Evolutionary conservation across 805 yeast species (phyloP), one percentile per base, ranked within the genome.

Genomic region (Lachancea mirantina): DNA sequence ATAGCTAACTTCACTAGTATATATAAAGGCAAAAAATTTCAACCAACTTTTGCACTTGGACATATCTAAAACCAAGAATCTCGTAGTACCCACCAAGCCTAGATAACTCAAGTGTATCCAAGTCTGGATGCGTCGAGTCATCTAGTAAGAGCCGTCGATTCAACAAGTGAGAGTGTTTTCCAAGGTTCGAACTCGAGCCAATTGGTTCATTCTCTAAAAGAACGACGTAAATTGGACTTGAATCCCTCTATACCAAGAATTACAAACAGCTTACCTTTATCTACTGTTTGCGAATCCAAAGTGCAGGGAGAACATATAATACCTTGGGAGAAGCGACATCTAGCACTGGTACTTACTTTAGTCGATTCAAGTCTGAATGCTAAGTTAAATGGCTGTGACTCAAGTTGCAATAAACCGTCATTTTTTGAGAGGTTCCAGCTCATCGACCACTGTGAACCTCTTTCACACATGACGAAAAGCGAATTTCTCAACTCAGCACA

Each of bases 361-460:
- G 8, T 19, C 10, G 10, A 19, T 19, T 19, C 10, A 19, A 8
- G 8, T 8, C 22, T 19, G 10, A 19, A 19, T 19, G 10, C 36
- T 26, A 32, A 31, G 15, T 6, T 32, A 26, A 29, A 19, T 15
- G 20, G 32, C 14, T 19, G 8, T 19, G 22, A 19, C 10, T 10
- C 22, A 19, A 19, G 22, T 8, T 14, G 13, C 7, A 14, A n/a
- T 8, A 7, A n/a, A 23, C 35, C 19, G 28, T 32, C 30, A 17
- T 31, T 31, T 23, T 32, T 26, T 30, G 34, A 38, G 41, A 28
- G 27, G 28, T 22, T 19, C 28, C 36, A n/a, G n/a, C n/a, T n/a
- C n/a, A n/a, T n/a, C n/a, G n/a, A n/a, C n/a, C n/a, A n/a, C n/a
- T n/a, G n/a, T n/a, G n/a, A n/a, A n/a, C n/a, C 33, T 22, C 32